Evolutionary conservation across 352 stramenopile species (phyloP), one percentile per base, ranked within the genome.

Genomic region (Globisporangium recalcitrans): DNA sequence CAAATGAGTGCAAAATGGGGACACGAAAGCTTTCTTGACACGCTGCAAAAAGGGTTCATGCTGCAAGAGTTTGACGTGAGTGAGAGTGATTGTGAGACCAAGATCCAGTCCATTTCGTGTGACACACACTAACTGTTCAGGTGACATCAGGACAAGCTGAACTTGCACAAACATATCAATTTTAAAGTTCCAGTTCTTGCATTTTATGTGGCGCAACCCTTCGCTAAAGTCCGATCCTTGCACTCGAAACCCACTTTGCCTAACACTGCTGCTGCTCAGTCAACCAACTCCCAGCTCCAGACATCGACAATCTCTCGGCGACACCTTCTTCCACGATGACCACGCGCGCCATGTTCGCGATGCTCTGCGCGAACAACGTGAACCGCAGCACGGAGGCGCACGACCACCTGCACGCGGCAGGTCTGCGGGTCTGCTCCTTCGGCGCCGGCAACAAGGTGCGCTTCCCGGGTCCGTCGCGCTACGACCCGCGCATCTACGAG

Each of bases 301-400:
- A 14, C 29, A 52, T 10, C 46, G 46, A n/a, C 29, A 29, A 57
- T 57, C n/a, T n/a, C n/a, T n/a, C n/a, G 52, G 4, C 52, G 11
- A 29, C 52, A 14, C 10, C 36, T 11, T 21, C 53, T 34, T 44
- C 36, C 36, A 19, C 4, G 14, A n/a, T 14, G 13, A 42, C 34
- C 1, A 27, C 57, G 47, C 79, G 76, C 13, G 77, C 80, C 31
- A 85, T 91, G 72, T 96, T 96, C 62, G 80, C 83, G 31, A 93
- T 96, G 81, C 68, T 95, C 26, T 96, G 88, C 72, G 85, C 87
- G 47, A 95, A 93, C 78, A 96, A 96, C 73, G 88, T 96, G 56
- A 96, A 96, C 68, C 83, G 88, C 52, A 94, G 82, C 73, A 96
- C 90, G 5, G 88, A 95, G 70, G 88, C 88, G 22, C 88, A 96